phyloP scores from a whole-genome alignment of 2,329 filamentous ascomycete genomes.

The Trichophyton benhamiae region DNA sequence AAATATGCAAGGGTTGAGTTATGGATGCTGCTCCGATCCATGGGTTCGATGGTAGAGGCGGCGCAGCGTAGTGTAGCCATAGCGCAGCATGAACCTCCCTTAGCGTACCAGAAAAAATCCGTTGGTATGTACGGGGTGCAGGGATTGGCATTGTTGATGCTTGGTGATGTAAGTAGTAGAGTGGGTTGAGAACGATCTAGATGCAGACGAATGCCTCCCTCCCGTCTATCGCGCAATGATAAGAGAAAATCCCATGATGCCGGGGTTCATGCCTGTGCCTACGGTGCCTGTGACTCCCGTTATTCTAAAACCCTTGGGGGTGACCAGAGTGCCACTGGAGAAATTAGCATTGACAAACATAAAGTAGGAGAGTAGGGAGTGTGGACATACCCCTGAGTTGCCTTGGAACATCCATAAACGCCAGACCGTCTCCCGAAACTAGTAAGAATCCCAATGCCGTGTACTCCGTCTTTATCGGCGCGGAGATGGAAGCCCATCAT shows the following conservation, averaged over 20 bases:
- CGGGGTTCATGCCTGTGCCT: slow-evolving; percentile 66
- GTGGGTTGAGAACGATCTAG: too few relatives aligned
- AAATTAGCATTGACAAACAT: too few relatives aligned
- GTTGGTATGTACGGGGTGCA: neutral
- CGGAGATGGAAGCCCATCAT: slow-evolving; percentile 63
- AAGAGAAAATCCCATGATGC: slow-evolving; percentile 76
- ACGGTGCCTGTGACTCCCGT: slow-evolving; percentile 77
- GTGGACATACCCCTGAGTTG: slow-evolving; percentile 67
- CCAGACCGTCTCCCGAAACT: slow-evolving; percentile 76
- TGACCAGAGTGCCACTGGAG: slow-evolving; percentile 69
- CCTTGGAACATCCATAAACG: slow-evolving; percentile 67
- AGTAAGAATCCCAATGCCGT: slow-evolving; percentile 81
- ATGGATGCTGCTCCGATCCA: neutral
- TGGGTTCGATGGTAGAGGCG: neutral
- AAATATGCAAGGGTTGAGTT: too few relatives aligned
- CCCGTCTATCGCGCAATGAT: slow-evolving; percentile 53
- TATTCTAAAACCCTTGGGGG: slow-evolving; percentile 77
- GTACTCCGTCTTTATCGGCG: slow-evolving; percentile 67
- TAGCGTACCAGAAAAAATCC: neutral
- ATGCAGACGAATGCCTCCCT: neutral
- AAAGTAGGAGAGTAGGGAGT: neutral
- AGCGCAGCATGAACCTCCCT: neutral
- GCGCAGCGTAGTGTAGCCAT: neutral
- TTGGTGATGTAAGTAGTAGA: too few relatives aligned
- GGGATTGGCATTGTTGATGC: neutral